A percentile compares a stretch with the other conserved stretches of the same genome.
phyloP scores from a whole-genome alignment of 495 filamentous ascomycete genomes.

The Pseudevernia furfuracea region DNA sequence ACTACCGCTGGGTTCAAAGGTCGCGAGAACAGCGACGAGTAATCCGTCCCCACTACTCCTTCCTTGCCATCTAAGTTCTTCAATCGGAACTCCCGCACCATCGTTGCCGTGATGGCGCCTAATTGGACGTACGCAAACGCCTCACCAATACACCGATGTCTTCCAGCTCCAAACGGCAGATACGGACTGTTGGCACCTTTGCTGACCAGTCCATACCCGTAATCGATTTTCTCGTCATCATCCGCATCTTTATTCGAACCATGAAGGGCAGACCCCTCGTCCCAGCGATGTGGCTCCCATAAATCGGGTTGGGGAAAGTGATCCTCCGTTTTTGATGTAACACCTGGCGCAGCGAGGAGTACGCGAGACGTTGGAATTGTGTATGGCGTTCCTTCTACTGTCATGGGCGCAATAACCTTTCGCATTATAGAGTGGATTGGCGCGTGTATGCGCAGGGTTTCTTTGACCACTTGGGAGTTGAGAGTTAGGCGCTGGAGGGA shows the following conservation, averaged over 20 bases:
- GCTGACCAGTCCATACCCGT: slow-evolving; percentile 86
- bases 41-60: slow-evolving; percentile 75
- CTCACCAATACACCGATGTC: slow-evolving; percentile 94
- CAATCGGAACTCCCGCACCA: slow-evolving; percentile 70
- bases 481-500: slow-evolving; percentile 62
- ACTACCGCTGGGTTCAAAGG: slow-evolving; percentile 58
- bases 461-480: slow-evolving; percentile 64
- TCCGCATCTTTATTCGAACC: slow-evolving; percentile 41
- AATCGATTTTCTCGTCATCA: slow-evolving; percentile 76
- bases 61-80: slow-evolving; percentile 59
- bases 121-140: slow-evolving; percentile 95
- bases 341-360: slow-evolving; percentile 74
- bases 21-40: slow-evolving; percentile 49
- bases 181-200: slow-evolving; percentile 85
- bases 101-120: slow-evolving; percentile 69
- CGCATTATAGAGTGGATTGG: slow-evolving; percentile 83
- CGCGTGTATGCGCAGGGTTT: slow-evolving; percentile 71
- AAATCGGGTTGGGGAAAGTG: slow-evolving; percentile 73
- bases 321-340: slow-evolving; percentile 56
- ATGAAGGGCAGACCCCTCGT: slow-evolving; percentile 42
- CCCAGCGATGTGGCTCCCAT: slow-evolving; percentile 92
- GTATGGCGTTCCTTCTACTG: slow-evolving; percentile 68
- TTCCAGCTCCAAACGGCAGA: slow-evolving; percentile 87
- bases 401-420: slow-evolving; percentile 72
- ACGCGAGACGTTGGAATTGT: slow-evolving; percentile 67